Evolutionary conservation across 805 yeast species (phyloP), one percentile per base, ranked within the genome.

Genomic region (Saccharomycopsis sp.): DNA sequence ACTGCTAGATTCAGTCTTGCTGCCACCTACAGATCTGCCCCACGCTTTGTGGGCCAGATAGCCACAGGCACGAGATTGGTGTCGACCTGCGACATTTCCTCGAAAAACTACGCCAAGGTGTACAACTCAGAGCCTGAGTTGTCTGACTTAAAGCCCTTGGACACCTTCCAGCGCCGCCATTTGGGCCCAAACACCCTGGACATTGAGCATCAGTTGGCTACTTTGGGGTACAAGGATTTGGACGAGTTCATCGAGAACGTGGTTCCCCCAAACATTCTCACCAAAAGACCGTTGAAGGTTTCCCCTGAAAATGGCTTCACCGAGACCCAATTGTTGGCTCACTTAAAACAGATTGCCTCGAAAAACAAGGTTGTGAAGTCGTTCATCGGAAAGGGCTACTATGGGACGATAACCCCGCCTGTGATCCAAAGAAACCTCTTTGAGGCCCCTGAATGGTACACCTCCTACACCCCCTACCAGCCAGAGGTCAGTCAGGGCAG

Each of bases 401-500:
- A 89, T 65, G 96, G 96, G 59, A 92, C 98, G 0, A 77, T 81
- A 55, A 75, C 89, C 51, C 99, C 99, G 0, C 87, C 96, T 1
- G 97, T 92, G 40, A 88, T 94, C 64, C 95, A 89, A 75, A 83
- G 99, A 70, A 94, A 94, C 67, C 72, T 94, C 59, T 75, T 94
- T 58, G 99, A 94, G 72, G 83, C 86, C 61, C 99, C 99, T 3
- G 97, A 91, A 69, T 94, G 99, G 99, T 94, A 94, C 77, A 94
- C 99, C 20, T 90, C 97, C 1, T 94, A 94, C 71, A 94, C 99
- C 23, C 99, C 99, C 40, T 94, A 94, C 71, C 99, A 94, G 75
- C 97, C 99, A 0, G 99, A 94, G 71, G 91, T 94, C 59, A 87
- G 97, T 0, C 99, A 94, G 73, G 99, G 99, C 56, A 83, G 99